These are phyloP conservation scores for Nitzschia sp. DNA, from an alignment of 108 stramenopile genomes.

Conservation along the genomic window DNA sequence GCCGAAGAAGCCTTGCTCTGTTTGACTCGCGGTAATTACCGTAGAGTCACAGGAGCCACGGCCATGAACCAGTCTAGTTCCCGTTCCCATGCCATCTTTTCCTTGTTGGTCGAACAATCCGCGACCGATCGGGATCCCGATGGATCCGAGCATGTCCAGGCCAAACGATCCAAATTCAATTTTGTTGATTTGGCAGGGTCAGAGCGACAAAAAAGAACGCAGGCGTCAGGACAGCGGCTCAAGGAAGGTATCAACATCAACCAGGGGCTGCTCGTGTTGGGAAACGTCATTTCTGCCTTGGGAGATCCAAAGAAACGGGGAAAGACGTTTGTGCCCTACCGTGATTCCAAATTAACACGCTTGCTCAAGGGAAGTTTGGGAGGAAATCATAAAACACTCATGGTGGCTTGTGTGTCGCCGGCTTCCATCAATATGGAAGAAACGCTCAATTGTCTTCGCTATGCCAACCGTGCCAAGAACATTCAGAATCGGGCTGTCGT, in stretches of 20 bases:
- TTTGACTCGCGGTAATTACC: constrained; percentile 75
- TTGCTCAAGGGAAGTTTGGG: constrained; percentile 87
- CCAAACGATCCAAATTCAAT: constrained; percentile 62
- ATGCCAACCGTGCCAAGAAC: constrained; percentile 96
- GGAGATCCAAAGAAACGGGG: constrained; percentile 70
- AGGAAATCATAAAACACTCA: constrained; percentile 96
- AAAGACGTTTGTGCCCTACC: constrained; percentile 88
- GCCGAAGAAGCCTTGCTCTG: constrained; percentile 85
- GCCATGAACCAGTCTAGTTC: constrained; percentile 83
- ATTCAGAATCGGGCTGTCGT: constrained; percentile 89
- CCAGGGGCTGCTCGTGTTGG: constrained; percentile 91
- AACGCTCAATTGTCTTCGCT: constrained; percentile 91
- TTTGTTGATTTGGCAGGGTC: constrained; percentile 93
- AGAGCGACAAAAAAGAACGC: constrained; percentile 82
- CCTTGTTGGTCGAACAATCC: constrained; percentile 70
- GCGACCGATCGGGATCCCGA: constrained; percentile 6
- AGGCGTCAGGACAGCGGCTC: constrained; percentile 77
- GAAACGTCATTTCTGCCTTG: constrained; percentile 96
- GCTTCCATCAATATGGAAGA: constrained; percentile 83
- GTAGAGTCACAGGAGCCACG: constrained; percentile 89
- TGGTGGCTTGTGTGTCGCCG: constrained; percentile 94
- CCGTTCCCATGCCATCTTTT: constrained; percentile 90
- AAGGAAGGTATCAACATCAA: constrained; percentile 98
- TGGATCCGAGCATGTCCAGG: constrained; percentile 5
- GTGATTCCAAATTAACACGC: constrained; percentile 94